Evolutionary conservation across 1,284 basidiomycete species (phyloP).

Genomic region (Ceratobasidium sp.): DNA sequence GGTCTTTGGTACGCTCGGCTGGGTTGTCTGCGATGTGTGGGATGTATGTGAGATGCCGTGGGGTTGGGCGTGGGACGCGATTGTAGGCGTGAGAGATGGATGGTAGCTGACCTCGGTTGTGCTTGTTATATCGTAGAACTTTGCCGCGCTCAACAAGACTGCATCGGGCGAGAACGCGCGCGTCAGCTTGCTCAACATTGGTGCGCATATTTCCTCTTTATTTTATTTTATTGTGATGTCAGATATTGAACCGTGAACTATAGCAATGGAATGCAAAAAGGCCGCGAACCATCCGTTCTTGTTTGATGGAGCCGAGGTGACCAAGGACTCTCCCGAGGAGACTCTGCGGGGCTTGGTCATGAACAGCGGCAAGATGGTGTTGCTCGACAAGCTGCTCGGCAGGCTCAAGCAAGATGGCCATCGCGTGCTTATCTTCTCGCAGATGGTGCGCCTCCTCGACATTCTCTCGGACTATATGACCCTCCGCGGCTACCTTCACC

Average conservation of each 20-base stretch:
- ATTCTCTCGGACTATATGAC: slow-evolving; percentile 98
- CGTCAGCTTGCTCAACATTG: slow-evolving; percentile 93
- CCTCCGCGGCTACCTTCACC: slow-evolving; percentile 84
- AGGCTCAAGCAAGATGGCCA: slow-evolving; percentile 91
- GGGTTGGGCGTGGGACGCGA: slow-evolving; percentile 29
- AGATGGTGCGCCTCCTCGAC: slow-evolving; percentile 99
- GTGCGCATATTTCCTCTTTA: slow-evolving; percentile 54
- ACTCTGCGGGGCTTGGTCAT: slow-evolving; percentile 95
- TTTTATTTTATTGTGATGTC: too few species aligned
- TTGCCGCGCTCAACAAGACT: slow-evolving; percentile 88
- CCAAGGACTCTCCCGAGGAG: slow-evolving; percentile 79
- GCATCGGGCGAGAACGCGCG: slow-evolving; percentile 76
- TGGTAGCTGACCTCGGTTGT: slow-evolving; percentile 18
- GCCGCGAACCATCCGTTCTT: slow-evolving; percentile 98
- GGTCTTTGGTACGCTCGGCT: neutral
- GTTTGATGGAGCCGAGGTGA: slow-evolving; percentile 92
- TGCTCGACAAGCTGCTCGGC: slow-evolving; percentile 91
- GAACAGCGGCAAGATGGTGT: slow-evolving; percentile 97
- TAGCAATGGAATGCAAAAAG: slow-evolving; percentile 96
- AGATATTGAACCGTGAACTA: neutral
- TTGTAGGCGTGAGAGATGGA: slow-evolving; percentile 31
- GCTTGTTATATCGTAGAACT: slow-evolving; percentile 67
- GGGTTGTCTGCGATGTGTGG: slow-evolving; percentile 5
- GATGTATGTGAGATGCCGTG: slow-evolving; percentile 8
- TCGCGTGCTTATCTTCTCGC: slow-evolving; percentile 97